Evolutionary conservation across 2,329 filamentous ascomycete species (phyloP), one percentile per base, ranked within the genome.

Genomic region (Dichotomopilus funicola): DNA sequence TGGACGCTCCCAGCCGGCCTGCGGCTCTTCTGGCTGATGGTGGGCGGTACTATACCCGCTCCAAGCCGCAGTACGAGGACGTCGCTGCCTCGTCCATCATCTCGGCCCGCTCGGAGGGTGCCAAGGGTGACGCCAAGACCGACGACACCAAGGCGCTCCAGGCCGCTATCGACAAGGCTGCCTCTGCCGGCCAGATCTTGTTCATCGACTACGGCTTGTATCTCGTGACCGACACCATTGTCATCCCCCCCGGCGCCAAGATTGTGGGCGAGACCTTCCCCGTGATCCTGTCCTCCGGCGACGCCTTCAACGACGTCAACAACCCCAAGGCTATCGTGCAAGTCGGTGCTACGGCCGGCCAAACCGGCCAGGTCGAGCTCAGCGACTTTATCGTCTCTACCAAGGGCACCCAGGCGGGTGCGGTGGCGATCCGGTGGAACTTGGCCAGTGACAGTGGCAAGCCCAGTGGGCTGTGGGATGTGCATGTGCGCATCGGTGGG

Each of bases 401-500:
- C 0, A 77, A 82, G 58, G 86, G 86, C 2, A 72, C 82, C 35
- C 77, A 83, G 38, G 76, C 81, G 1, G 88, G 88, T 6, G 87
- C 87, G 1, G 76, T 84, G 7, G 72, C 90, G 8, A 81, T 91
- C 54, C 78, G 91, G 67, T 90, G 83, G 75, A 91, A 91, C 67
- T 73, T 91, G 9, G 77, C 73, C 43, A 75, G 72, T 27, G 75
- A 72, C 27, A 58, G 67, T 11, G 65, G 62, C 10, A 66, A 64
- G 38, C 76, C 77, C 3, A 72, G 71, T 19, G 82, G 80, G 8
- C 76, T 86, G 68, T 91, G 87, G 87, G 88, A 91, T 65, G 81
- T 86, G 13, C 88, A 91, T 71, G 81, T 86, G 65, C 81, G 88
- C 64, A 79, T 91, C 51, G 87, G 86, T 61, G 88, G 88, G 12